Base-by-base conservation (phyloP, 1,284 basidiomycete genomes). In the Cryptococcus floricola region DNA sequence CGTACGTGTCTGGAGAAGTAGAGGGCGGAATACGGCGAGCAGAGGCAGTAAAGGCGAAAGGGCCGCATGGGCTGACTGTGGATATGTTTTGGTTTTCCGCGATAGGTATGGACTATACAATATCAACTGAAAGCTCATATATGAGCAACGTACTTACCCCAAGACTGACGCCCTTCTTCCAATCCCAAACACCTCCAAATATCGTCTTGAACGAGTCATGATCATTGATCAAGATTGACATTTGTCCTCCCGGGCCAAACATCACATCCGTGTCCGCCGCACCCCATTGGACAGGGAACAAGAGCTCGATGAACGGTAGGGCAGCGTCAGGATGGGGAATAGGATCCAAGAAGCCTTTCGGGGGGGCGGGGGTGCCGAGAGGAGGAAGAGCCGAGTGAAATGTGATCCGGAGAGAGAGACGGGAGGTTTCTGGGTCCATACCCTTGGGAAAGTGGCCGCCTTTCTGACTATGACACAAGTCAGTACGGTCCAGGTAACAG, bases 141-240 rank as follows among this genome's bases (percentile, higher is more conserved):
- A 34, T 34, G 31, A 10, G 31, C 31, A 10, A 42, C 9, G 7
- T 23, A 53, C 52, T 53, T 34, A 53, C 52, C 10, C 52, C 52
- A 37, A 53, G 23, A 14, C 42, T 46, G 18, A 46, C 52, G 37
- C 52, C 52, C 25, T 39, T 53, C 23, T 53, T 53, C 52, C 52
- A 46, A 53, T 53, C 44, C 52, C 52, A 53, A 14, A 53, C 16
- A 8, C 43, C 52, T 18, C 44, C 9, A 7, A 23, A 53, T 2
- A 8, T 19, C 12, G 34, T 28, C 5, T 53, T 19, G 10, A 34
- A 34, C 31, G 31, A 34, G 6, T 34, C 31, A 42, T 7, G n/a
- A 19, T 19, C n/a, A 9, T n/a, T 10, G 8, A 47, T 14, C 27
- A 46, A 19, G 6, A 53, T 4, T 2, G 28, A 42, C 14, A 53